Conservation (phyloP, 139 green algal species). For the Zygnema cylindricum region DNA sequence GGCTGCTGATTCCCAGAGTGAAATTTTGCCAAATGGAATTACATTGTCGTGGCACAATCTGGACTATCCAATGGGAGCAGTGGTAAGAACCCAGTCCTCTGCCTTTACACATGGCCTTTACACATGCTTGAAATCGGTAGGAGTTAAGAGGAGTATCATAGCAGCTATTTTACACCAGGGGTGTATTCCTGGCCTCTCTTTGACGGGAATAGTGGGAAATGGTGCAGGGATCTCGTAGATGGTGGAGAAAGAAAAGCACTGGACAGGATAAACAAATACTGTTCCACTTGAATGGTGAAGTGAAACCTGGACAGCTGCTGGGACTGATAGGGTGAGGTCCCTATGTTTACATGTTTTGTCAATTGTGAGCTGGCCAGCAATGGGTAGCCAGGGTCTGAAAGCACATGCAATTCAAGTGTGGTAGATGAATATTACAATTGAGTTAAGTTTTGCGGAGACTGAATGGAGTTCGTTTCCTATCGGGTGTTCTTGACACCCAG, state of each 20-base stretch:
- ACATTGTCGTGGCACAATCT: slow-evolving; percentile 16
- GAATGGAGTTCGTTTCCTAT: too few relatives aligned
- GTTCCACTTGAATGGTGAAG: slow-evolving; percentile 19
- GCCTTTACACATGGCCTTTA: not conserved
- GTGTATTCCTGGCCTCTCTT: too few relatives aligned
- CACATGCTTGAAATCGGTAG: not conserved
- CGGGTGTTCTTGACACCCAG: too few relatives aligned
- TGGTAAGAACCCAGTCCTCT: not conserved
- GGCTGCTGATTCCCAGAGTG: slow-evolving; percentile 24
- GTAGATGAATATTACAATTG: too few relatives aligned
- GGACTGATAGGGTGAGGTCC: slow-evolving; percentile 33
- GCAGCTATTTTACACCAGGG: too few relatives aligned
- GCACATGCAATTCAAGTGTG: too few relatives aligned
- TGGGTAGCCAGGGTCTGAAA: too few relatives aligned
- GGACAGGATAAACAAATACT: slow-evolving; percentile 25
- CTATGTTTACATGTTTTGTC: too few relatives aligned
- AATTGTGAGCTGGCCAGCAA: too few relatives aligned
- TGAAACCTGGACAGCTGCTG: slow-evolving; percentile 29
- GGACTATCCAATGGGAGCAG: slow-evolving; percentile 15
- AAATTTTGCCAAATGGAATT: slow-evolving; percentile 5
- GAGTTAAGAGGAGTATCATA: slow-evolving; percentile 2
- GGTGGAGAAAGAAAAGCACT: not conserved
- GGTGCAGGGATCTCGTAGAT: not conserved
- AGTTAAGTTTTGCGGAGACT: too few relatives aligned
- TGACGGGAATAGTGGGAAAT: not conserved